Base-by-base conservation (phyloP, 2,329 filamentous ascomycete genomes). In the Xylaria sp. region DNA sequence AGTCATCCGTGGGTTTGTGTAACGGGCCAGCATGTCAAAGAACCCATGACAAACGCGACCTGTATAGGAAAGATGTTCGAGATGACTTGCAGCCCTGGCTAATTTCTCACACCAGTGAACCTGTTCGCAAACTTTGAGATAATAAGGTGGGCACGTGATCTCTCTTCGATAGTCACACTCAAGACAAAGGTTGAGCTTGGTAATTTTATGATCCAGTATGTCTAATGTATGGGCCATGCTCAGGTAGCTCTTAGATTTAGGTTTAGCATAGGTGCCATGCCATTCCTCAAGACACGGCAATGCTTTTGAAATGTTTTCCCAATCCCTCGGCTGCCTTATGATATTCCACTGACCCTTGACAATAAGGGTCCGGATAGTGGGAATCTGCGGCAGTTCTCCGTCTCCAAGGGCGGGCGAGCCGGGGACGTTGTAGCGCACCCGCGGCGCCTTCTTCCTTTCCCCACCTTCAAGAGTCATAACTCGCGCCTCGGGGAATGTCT, bases 321-420 rank as follows among this genome's bases (percentile, higher is more conserved):
- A 93, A 78, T 94, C 90, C 20, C 83, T 81, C 52, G 87, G 82
- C 18, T 86, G 83, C 56, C 91, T 85, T 78, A 93, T 91, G 34
- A 94, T 84, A 76, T 94, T 94, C 91, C 91, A 94, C 73, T 93
- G 90, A 7, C 91, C 91, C 74, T 91, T 90, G 79, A 91, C 91
- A 52, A 93, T 87, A 23, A 94, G 84, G 0, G 90, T 92, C 63
- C 86, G 86, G 39, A 94, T 86, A 2, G 87, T 86, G 2, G 82
- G 78, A 2, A 92, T 81, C 23, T 79, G 74, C 9, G 86, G 83
- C 8, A 89, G 78, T 34, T 77, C 74, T 72, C 81, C 76, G 25
- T 76, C 55, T 18, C 80, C 76, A n/a, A 76, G 50, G n/a, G 63
- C 60, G 55, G 69, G 72, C 25, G 72, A 73, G 4, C 72, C 68